A percentile compares a stretch with the other conserved stretches of the same genome.
Evolutionary conservation across 257 asterid genomes (phyloP).

Genomic region (Solanum chmielewskii): DNA sequence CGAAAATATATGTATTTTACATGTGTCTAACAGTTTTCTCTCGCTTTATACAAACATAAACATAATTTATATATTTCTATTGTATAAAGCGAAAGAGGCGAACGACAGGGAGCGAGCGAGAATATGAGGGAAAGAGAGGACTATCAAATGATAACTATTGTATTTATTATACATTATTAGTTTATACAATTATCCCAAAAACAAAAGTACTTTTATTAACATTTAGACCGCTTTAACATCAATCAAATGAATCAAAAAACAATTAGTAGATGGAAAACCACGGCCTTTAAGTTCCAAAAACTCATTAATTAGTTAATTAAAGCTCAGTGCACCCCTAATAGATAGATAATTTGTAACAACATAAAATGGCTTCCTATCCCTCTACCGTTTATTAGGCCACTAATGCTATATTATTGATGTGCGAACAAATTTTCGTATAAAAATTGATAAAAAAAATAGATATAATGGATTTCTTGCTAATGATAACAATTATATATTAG

Average conservation of each 20-base stretch:
- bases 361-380: background rate
- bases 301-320: background rate
- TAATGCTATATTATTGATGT: too few relatives aligned
- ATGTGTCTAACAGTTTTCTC: too few relatives aligned
- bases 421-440: background rate
- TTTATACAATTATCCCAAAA: too few relatives aligned
- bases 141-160: too few relatives aligned
- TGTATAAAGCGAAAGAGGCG: too few relatives aligned
- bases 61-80: too few relatives aligned
- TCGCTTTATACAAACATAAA: too few relatives aligned
- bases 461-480: background rate
- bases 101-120: too few relatives aligned
- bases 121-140: fast-evolving
- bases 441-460: background rate
- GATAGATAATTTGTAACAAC: background rate
- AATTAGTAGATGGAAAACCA: background rate
- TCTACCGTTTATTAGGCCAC: background rate
- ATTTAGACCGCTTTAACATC: background rate
- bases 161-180: too few relatives aligned
- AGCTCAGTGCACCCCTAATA: background rate
- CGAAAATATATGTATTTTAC: fast-evolving
- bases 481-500: background rate
- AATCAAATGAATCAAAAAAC: background rate
- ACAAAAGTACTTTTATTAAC: background rate
- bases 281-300: background rate